These are phyloP conservation scores for Trichosanthes cucumerina DNA, from an alignment of 306 rosid species.

Conservation along the genomic window DNA sequence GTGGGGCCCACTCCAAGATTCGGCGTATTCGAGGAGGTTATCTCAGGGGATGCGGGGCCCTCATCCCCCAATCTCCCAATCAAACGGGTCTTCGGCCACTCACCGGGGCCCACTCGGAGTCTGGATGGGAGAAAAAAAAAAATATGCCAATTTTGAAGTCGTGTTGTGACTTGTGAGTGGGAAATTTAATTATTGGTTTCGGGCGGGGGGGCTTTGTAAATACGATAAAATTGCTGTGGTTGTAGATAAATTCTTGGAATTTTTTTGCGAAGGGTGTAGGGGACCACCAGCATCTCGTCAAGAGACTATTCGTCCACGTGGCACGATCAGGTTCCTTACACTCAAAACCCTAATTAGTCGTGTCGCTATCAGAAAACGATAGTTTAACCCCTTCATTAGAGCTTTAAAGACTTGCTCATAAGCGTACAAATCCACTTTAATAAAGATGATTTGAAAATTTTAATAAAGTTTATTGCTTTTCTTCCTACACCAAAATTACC, in stretches of 20 bases:
- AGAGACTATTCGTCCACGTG: background rate
- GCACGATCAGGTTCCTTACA: background rate
- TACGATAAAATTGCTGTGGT: background rate
- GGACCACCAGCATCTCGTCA: background rate
- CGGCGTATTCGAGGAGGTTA: background rate
- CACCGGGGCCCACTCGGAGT: background rate
- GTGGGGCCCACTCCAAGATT: background rate
- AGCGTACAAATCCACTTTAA: conserved; percentile 9
- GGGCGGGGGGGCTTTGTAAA: background rate
- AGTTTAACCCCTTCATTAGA: conserved; percentile 4
- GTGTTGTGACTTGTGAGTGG: background rate
- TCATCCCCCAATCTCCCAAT: background rate
- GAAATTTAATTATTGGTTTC: background rate
- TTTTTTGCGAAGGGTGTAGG: background rate
- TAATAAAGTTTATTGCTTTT: background rate
- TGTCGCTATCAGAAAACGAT: background rate
- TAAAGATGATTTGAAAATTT: background rate
- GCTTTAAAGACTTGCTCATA: background rate
- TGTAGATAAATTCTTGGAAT: background rate
- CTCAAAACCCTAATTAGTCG: background rate
- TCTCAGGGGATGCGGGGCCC: background rate
- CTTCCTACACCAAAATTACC: background rate
- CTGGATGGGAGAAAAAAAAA: background rate
- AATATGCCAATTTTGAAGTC: background rate
- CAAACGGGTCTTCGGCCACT: background rate